Conservation (phyloP, 2,329 filamentous ascomycete genomes). For the Fusarium lyarnte region DNA sequence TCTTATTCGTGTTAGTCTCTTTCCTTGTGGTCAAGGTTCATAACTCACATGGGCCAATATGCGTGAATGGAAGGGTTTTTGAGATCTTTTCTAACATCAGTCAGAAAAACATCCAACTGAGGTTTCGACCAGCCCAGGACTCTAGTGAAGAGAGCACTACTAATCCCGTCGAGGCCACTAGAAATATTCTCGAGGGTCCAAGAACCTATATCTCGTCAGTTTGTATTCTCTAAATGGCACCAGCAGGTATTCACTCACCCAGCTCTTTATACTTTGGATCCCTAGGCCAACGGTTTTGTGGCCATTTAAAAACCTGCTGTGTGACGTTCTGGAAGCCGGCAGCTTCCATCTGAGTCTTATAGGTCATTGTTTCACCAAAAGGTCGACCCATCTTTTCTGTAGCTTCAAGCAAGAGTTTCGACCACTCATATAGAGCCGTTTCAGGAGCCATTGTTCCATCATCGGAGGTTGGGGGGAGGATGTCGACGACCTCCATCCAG, state of each 20-base stretch:
- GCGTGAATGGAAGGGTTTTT: conserved; percentile 40
- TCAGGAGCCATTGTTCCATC: conserved; percentile 21
- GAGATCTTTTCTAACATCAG: conserved; percentile 39
- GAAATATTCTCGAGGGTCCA: conserved; percentile 36
- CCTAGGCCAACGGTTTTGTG: conserved; percentile 59
- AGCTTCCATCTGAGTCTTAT: conserved; percentile 50
- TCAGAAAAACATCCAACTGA: conserved; percentile 41
- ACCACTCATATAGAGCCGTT: conserved; percentile 34
- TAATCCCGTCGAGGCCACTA: conserved; percentile 38
- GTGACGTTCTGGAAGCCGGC: conserved; percentile 61
- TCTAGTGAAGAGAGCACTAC: conserved; percentile 42
- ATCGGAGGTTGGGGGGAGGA: conserved; percentile 4
- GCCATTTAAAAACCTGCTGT: conserved; percentile 57
- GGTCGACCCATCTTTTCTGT: conserved; percentile 42
- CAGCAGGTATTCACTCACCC: conserved; percentile 40
- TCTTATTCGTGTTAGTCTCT: background rate
- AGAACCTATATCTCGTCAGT: background rate
- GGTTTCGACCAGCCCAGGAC: conserved; percentile 38
- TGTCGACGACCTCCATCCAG: conserved; percentile 40
- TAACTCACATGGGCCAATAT: conserved; percentile 41
- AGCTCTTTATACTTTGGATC: conserved; percentile 60
- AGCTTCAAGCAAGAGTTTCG: conserved; percentile 37
- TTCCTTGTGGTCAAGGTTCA: background rate
- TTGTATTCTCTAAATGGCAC: background rate
- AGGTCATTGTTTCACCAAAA: conserved; percentile 31